These are phyloP conservation scores for Capsicum baccatum DNA, from an alignment of 257 asterid genomes.

Conservation along the genomic window DNA sequence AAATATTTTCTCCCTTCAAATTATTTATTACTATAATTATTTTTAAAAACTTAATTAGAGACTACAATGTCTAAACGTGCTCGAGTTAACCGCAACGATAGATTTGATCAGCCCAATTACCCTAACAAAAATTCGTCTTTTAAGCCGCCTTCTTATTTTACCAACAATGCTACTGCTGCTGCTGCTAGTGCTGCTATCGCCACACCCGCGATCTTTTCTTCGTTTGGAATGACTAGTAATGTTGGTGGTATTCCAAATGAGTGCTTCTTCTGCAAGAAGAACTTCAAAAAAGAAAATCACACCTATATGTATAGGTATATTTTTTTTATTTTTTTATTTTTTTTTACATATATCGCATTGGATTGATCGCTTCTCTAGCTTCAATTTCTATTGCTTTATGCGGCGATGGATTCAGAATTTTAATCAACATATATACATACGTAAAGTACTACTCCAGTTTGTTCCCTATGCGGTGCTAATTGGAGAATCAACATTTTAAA, in stretches of 20 bases:
- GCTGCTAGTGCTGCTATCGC: not conserved
- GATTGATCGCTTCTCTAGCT: too few relatives aligned
- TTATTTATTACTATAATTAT: not conserved
- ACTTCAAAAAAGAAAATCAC: not conserved
- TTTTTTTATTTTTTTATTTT: too few relatives aligned
- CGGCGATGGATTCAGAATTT: not conserved
- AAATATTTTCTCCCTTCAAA: not conserved
- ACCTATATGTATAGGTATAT: not conserved
- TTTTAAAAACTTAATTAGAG: not conserved
- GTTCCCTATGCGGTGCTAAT: too few relatives aligned
- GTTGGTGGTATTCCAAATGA: not conserved
- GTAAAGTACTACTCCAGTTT: too few relatives aligned
- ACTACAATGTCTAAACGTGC: not conserved
- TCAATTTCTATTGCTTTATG: too few relatives aligned
- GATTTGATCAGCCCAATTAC: not conserved
- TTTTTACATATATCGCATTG: too few relatives aligned
- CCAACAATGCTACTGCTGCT: not conserved
- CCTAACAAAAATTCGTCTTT: not conserved
- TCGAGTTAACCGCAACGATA: not conserved
- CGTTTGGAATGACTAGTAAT: not conserved
- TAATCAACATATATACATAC: too few relatives aligned
- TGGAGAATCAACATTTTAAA: too few relatives aligned
- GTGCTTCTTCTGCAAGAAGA: not conserved
- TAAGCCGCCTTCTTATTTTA: not conserved
- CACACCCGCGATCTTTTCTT: not conserved